Conservation (phyloP, 306 rosid genomes). For the Psophocarpus tetragonolobus region DNA sequence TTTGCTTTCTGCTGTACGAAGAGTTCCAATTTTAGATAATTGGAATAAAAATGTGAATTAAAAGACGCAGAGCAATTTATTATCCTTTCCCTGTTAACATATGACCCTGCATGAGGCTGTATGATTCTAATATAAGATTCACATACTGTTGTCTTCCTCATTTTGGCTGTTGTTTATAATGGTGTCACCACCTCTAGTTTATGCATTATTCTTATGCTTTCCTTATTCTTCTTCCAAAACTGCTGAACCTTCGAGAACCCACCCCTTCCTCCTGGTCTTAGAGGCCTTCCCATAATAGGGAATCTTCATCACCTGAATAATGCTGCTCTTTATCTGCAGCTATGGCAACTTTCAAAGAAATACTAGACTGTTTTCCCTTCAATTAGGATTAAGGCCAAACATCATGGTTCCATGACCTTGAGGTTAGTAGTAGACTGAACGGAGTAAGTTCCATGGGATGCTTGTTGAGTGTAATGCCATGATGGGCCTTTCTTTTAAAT, state of each 20-base stretch:
- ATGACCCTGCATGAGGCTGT: too few species aligned
- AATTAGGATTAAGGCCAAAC: slow-evolving; percentile 34
- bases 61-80: too few species aligned
- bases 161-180: background rate
- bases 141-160: too few species aligned
- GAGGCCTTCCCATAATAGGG: too few species aligned
- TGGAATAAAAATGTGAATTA: too few species aligned
- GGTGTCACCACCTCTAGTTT: background rate
- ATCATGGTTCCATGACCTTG: slow-evolving; percentile 36
- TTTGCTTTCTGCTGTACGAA: background rate
- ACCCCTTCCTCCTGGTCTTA: slow-evolving; percentile 36
- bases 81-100: too few species aligned
- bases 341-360: slow-evolving; percentile 28
- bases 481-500: slow-evolving; percentile 10
- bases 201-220: background rate
- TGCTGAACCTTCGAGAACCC: background rate
- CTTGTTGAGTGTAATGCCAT: slow-evolving; percentile 22
- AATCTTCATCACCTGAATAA: slow-evolving; percentile 45
- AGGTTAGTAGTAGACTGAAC: too few species aligned
- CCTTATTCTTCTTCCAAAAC: background rate
- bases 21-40: too few species aligned
- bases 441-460: slow-evolving; percentile 28
- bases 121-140: too few species aligned
- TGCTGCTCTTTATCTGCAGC: slow-evolving; percentile 19
- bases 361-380: slow-evolving; percentile 38